A percentile compares a stretch with the other conserved stretches of the same genome.
These are phyloP conservation scores for Neopestalotiopsis rosae DNA, from an alignment of 2,329 filamentous ascomycete genomes.

Conservation along the genomic window DNA sequence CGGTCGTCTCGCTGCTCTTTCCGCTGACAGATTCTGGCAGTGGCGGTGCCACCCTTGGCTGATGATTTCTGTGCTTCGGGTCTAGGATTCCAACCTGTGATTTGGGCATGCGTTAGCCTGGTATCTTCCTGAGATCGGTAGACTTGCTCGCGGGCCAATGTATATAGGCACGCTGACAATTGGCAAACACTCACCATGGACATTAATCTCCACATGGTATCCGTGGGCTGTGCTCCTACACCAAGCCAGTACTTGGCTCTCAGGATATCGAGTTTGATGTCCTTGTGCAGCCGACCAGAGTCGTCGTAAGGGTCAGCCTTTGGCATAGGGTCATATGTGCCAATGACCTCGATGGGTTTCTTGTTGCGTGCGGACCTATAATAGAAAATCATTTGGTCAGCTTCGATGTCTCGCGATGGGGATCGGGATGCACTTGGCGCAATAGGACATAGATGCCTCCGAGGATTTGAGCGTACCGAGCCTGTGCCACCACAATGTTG, in stretches of 20 bases:
- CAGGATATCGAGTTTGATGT: constrained; percentile 82
- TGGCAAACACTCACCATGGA: constrained; percentile 66
- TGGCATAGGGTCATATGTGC: constrained; percentile 74
- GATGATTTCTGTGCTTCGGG: constrained; percentile 40
- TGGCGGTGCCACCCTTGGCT: constrained; percentile 31
- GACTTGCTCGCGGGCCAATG: not conserved
- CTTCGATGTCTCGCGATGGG: not conserved
- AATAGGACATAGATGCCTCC: too few species aligned
- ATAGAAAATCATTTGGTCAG: not conserved
- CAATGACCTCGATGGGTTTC: constrained; percentile 91
- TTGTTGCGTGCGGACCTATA: constrained; percentile 82
- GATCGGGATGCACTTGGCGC: not conserved
- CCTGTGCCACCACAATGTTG: constrained; percentile 96
- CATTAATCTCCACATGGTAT: constrained; percentile 86
- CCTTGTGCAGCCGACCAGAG: constrained; percentile 80
- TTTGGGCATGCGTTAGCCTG: not conserved
- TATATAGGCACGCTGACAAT: not conserved
- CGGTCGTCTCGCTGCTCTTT: constrained; percentile 19
- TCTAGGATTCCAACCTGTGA: constrained; percentile 42
- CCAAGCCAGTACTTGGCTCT: constrained; percentile 95
- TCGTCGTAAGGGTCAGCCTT: constrained; percentile 64
- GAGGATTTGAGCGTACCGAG: constrained; percentile 64
- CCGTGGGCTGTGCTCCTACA: constrained; percentile 92
- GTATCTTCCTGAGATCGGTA: not conserved
- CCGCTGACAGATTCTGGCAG: constrained; percentile 27